phyloP scores from a whole-genome alignment of 306 rosid species.

The Trichosanthes truncata region DNA sequence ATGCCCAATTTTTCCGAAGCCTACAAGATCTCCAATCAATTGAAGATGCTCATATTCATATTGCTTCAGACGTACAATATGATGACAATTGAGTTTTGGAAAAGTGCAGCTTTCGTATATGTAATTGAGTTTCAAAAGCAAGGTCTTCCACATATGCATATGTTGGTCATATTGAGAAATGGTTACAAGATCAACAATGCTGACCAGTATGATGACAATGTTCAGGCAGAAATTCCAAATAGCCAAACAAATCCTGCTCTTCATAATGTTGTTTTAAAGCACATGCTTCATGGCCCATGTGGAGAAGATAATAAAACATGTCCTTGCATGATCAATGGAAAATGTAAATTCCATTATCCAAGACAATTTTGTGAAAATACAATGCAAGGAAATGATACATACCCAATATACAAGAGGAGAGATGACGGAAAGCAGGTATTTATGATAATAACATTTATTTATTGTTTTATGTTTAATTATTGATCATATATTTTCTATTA shows the following conservation, averaged over 20 bases:
- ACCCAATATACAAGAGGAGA: neutral
- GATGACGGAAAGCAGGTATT: neutral
- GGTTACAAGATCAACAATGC: neutral
- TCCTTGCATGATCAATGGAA: neutral
- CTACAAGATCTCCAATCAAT: neutral
- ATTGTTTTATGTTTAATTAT: neutral
- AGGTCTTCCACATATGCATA: neutral
- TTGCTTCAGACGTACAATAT: neutral
- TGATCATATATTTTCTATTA: too few species aligned
- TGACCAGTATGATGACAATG: neutral
- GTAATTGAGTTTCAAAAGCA: neutral
- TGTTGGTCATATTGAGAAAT: neutral
- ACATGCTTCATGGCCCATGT: neutral
- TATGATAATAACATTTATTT: too few species aligned
- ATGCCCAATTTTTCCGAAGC: too few species aligned
- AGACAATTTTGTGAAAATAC: neutral
- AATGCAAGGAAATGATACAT: neutral
- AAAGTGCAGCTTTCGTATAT: neutral
- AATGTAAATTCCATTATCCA: neutral
- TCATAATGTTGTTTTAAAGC: neutral
- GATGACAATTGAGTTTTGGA: neutral
- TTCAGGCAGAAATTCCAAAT: neutral
- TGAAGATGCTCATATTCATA: neutral
- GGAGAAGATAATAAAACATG: neutral
- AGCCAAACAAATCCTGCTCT: neutral